phyloP scores from a whole-genome alignment of 1,284 basidiomycete genomes.

The Rhodotorula sp. region DNA sequence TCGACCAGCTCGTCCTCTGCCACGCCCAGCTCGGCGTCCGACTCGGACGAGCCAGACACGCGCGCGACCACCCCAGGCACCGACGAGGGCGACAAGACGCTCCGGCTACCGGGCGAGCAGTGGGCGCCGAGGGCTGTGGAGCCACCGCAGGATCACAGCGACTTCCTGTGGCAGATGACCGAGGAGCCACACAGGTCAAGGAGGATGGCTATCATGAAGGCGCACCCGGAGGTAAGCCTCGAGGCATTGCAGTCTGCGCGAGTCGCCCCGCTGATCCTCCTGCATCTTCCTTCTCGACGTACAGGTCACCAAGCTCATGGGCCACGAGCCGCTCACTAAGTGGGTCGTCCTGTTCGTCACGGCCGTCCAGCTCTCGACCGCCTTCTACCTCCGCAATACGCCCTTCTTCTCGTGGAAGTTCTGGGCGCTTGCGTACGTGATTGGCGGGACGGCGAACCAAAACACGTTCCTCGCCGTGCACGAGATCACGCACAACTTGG shows the following conservation, averaged over 20 bases:
- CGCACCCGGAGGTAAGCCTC: conserved; percentile 80
- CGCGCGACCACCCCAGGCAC: conserved; percentile 18
- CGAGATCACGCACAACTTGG: conserved; percentile 97
- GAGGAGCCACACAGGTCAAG: conserved; percentile 93
- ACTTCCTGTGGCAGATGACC: conserved; percentile 85
- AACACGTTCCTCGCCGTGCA: conserved; percentile 97
- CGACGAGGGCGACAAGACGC: conserved; percentile 2
- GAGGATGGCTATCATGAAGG: conserved; percentile 85
- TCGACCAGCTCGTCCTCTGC: conserved; percentile 1
- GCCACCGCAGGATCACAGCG: conserved; percentile 46
- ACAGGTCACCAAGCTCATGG: conserved; percentile 92
- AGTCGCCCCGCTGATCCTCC: background rate
- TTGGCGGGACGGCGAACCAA: conserved; percentile 95
- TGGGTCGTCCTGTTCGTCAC: conserved; percentile 81
- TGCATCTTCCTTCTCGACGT: background rate
- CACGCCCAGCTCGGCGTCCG: background rate
- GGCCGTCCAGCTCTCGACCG: conserved; percentile 68
- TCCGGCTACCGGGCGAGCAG: conserved; percentile 24
- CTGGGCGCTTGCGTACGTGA: conserved; percentile 73
- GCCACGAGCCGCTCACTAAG: conserved; percentile 85
- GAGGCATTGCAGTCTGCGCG: too few species aligned
- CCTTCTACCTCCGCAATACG: conserved; percentile 66
- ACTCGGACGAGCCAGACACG: conserved; percentile 23
- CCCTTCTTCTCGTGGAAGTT: conserved; percentile 72
- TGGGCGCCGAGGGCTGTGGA: conserved; percentile 49